These are phyloP conservation scores for Caryopteris hybrid DNA, from an alignment of 305 asterid genomes.

Conservation along the genomic window DNA sequence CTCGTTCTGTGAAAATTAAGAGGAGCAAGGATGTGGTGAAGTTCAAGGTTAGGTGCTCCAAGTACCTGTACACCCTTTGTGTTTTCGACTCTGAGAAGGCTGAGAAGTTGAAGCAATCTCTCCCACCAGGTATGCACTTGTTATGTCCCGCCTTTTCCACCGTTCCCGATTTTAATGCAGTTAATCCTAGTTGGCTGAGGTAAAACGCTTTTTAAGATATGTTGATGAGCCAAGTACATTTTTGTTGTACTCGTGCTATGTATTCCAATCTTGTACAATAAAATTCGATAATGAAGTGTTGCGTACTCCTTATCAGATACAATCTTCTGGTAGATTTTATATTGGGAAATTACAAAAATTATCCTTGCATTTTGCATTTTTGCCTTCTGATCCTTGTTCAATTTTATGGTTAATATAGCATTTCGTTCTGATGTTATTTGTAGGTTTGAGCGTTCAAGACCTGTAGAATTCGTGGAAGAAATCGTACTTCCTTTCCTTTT, in stretches of 20 bases:
- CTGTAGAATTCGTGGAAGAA: slow-evolving; percentile 19
- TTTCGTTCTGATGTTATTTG: not conserved
- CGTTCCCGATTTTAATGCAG: not conserved
- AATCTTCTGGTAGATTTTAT: too few species aligned
- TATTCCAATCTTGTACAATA: not conserved
- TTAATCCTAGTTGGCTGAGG: not conserved
- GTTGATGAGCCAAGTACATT: not conserved
- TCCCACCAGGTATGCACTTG: slow-evolving; percentile 30
- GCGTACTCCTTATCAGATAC: not conserved
- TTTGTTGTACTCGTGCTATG: not conserved
- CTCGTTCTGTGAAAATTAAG: slow-evolving; percentile 40
- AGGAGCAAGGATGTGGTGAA: slow-evolving; percentile 38
- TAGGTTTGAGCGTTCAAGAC: slow-evolving; percentile 48
- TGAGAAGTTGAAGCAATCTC: slow-evolving; percentile 40
- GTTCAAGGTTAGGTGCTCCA: slow-evolving; percentile 47
- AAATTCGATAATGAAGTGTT: not conserved
- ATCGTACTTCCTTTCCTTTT: not conserved
- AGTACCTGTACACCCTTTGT: slow-evolving; percentile 40
- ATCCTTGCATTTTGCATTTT: not conserved
- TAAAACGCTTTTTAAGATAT: not conserved
- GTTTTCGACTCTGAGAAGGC: slow-evolving; percentile 44
- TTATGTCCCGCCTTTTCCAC: not conserved
- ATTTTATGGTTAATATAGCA: not conserved
- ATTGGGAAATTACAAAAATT: too few species aligned
- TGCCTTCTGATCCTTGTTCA: not conserved